phyloP scores from a whole-genome alignment of 2,329 filamentous ascomycete species.

The Stemphylium beticola region DNA sequence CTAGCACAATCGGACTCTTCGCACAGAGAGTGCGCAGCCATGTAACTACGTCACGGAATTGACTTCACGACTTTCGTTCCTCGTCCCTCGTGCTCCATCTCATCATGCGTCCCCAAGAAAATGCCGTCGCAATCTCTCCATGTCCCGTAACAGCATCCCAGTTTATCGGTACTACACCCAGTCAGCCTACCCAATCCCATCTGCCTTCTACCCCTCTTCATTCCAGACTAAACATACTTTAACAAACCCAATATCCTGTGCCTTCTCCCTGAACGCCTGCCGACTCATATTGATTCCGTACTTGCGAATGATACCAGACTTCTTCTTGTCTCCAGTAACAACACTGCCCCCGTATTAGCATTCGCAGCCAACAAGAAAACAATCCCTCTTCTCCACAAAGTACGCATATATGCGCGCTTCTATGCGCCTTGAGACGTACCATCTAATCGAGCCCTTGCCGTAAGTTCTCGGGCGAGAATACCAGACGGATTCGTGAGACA shows the following conservation, averaged over 20 bases:
- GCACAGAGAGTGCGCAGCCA: no score
- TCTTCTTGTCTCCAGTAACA: conserved; percentile 38
- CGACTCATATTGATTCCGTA: conserved; percentile 87
- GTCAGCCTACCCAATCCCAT: neutral
- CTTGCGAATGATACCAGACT: conserved; percentile 97
- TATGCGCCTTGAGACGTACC: conserved; percentile 61
- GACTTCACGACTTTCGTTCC: no score
- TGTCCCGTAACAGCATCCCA: neutral
- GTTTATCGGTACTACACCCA: neutral
- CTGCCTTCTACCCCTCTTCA: neutral
- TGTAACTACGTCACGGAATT: no score
- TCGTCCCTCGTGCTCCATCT: no score
- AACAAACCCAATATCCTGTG: conserved; percentile 68
- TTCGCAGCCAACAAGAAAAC: no score
- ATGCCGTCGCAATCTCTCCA: no score
- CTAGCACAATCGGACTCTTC: no score
- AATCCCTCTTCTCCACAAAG: no score
- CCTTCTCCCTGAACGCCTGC: conserved; percentile 72
- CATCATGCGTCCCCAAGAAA: no score
- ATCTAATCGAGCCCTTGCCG: conserved; percentile 91
- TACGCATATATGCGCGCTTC: no score
- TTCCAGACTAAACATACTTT: conserved; percentile 57
- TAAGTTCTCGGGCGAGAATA: conserved; percentile 95
- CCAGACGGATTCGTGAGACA: conserved; percentile 68
- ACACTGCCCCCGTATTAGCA: conserved; percentile 16